Evolutionary conservation across 2,329 filamentous ascomycete genomes (phyloP).

Genomic region (Ophiocordyceps robertsii): DNA sequence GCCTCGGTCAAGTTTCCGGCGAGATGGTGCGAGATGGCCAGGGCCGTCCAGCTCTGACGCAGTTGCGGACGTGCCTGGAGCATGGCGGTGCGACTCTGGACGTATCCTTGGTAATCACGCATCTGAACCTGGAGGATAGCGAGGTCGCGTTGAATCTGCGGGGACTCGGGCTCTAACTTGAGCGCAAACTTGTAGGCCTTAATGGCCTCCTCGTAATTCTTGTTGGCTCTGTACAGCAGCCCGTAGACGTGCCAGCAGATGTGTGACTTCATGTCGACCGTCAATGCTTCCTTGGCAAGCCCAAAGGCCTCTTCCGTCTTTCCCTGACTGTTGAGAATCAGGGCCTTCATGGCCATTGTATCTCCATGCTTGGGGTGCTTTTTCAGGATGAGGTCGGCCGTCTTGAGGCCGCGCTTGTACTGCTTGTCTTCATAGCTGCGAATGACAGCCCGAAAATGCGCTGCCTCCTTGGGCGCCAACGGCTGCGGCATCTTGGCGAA

Average conservation of each 20-base stretch:
- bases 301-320: conserved; percentile 90
- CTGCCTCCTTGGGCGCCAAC: conserved; percentile 75
- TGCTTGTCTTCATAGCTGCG: conserved; percentile 97
- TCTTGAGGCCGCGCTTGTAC: conserved; percentile 89
- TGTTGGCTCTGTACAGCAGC: conserved; percentile 78
- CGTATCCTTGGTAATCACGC: conserved; percentile 87
- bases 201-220: conserved; percentile 98
- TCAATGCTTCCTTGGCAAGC: conserved; percentile 82
- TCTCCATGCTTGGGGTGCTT: conserved; percentile 95
- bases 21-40: conserved; percentile 86
- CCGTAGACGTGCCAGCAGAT: conserved; percentile 99
- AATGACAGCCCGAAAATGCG: conserved; percentile 89
- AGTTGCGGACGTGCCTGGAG: conserved; percentile 69
- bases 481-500: conserved; percentile 50
- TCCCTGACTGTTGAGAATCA: conserved; percentile 87
- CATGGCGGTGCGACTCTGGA: conserved; percentile 80
- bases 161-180: conserved; percentile 82
- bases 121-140: conserved; percentile 92
- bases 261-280: conserved; percentile 96
- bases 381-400: conserved; percentile 88
- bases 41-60: conserved; percentile 93
- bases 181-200: conserved; percentile 98
- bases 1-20: conserved; percentile 75
- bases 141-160: conserved; percentile 87
- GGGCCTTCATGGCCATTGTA: conserved; percentile 96